Percentiles rank a stretch among this genome's conserved stretches.
These are phyloP conservation scores for Sporothrix globosa DNA, from an alignment of 2,329 filamentous ascomycete species.

Conservation along the genomic window DNA sequence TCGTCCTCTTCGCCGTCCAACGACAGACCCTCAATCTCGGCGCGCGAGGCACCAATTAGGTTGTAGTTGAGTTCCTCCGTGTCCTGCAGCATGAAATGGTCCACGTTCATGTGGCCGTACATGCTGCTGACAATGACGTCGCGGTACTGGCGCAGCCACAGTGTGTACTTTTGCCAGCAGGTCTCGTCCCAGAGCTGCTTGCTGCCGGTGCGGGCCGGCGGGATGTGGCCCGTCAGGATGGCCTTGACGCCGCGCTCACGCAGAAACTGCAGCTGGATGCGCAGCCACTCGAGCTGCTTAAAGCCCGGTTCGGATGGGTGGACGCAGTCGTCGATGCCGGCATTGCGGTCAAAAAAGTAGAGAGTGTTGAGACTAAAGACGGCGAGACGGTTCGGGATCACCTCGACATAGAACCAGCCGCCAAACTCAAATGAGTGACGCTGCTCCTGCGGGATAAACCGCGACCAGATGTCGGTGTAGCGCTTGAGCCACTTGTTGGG, in stretches of 20 bases:
- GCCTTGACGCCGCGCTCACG: conserved; percentile 87
- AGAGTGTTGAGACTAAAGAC: conserved; percentile 95
- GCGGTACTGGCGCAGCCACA: conserved; percentile 88
- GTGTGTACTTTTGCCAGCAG: conserved; percentile 95
- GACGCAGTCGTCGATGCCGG: conserved; percentile 88
- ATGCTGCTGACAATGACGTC: conserved; percentile 80
- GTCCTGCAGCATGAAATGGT: conserved; percentile 94
- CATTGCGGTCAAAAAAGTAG: conserved; percentile 93
- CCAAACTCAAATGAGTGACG: conserved; percentile 88
- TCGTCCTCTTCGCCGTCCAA: conserved; percentile 42
- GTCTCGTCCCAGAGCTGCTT: conserved; percentile 94
- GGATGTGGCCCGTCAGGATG: conserved; percentile 91
- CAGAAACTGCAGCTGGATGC: conserved; percentile 82
- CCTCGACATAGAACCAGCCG: conserved; percentile 93
- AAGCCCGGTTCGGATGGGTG: conserved; percentile 81
- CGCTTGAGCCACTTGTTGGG: conserved; percentile 83
- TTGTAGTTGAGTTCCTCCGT: conserved; percentile 72
- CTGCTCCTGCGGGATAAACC: conserved; percentile 90
- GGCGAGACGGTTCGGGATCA: conserved; percentile 80
- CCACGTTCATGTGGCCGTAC: conserved; percentile 98
- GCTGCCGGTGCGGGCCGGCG: conserved; percentile 80
- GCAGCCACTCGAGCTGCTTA: conserved; percentile 94
- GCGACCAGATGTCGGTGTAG: conserved; percentile 77
- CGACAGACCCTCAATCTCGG: conserved; percentile 9
- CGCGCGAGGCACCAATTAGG: conserved; percentile 42